Evolutionary conservation across 768 basidiomycete species (phyloP).

Genomic region (Ephemerocybe angulata): DNA sequence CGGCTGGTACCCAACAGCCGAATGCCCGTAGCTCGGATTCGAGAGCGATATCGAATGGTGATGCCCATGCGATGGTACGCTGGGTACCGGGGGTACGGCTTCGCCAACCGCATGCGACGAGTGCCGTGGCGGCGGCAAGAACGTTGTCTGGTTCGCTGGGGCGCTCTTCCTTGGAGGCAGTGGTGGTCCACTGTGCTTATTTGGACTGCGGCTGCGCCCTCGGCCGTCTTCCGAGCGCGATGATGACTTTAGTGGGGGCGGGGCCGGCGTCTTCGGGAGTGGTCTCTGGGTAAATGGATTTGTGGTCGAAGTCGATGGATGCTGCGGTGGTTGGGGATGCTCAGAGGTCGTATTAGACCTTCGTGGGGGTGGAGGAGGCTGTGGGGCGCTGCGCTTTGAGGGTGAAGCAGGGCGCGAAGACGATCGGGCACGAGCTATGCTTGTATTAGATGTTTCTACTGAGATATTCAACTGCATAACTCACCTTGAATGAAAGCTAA

Average conservation of each 20-base stretch:
- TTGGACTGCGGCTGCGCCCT: too few relatives aligned
- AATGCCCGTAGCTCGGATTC: too few relatives aligned
- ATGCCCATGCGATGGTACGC: not conserved
- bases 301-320: slow-evolving; percentile 25
- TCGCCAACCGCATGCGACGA: slow-evolving; percentile 19
- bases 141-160: slow-evolving; percentile 8
- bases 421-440: not conserved
- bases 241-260: slow-evolving; percentile 12
- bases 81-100: slow-evolving; percentile 6
- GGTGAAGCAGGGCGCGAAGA: not conserved
- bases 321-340: slow-evolving; percentile 22
- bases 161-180: slow-evolving; percentile 48
- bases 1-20: too few relatives aligned
- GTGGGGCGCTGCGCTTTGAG: not conserved
- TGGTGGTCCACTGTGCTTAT: too few relatives aligned
- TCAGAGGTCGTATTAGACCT: slow-evolving; percentile 14
- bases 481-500: slow-evolving; percentile 77
- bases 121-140: slow-evolving; percentile 37
- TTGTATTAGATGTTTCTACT: not conserved
- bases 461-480: slow-evolving; percentile 21
- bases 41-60: slow-evolving; percentile 13
- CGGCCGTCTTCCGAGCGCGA: slow-evolving; percentile 18
- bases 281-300: slow-evolving; percentile 36
- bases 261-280: not conserved
- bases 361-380: slow-evolving; percentile 7